Evolutionary conservation across 768 basidiomycete genomes (phyloP).

Genomic region (Boletus patriciae): DNA sequence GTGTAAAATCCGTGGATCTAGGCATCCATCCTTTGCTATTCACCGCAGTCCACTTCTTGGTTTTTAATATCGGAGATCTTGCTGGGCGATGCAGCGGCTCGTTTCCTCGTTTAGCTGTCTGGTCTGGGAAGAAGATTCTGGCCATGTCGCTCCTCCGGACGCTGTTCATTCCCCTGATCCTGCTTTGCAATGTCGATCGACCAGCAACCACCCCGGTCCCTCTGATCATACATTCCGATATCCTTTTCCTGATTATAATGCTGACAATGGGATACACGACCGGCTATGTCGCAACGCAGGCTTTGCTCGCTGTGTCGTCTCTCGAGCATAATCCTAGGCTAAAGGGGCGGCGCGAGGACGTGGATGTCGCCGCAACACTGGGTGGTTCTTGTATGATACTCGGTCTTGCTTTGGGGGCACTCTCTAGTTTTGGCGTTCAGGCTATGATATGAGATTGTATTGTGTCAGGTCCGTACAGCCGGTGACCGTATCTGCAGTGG

Average conservation of each 20-base stretch:
- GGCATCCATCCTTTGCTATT: not conserved
- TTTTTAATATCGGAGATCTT: constrained; percentile 72
- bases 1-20: not conserved
- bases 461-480: no score
- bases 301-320: constrained; percentile 82
- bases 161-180: constrained; percentile 1
- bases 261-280: constrained; percentile 70
- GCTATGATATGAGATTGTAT: constrained; percentile 49
- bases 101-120: constrained; percentile 72
- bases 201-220: constrained; percentile 30
- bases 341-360: constrained; percentile 62
- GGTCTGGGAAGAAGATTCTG: constrained; percentile 1
- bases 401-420: constrained; percentile 72
- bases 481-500: no score
- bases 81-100: constrained; percentile 66
- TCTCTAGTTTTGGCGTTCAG: constrained; percentile 77
- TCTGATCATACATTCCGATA: constrained; percentile 68
- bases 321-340: constrained; percentile 48
- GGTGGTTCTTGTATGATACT: constrained; percentile 75
- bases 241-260: constrained; percentile 64
- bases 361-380: constrained; percentile 81
- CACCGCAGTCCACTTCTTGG: constrained; percentile 64
- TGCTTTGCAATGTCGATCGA: constrained; percentile 58
- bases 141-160: constrained; percentile 4
- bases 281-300: constrained; percentile 74